These are phyloP conservation scores for sweet orange (Citrus sinensis) DNA, from an alignment of 345 rosid genomes.

Conservation along the genomic window DNA sequence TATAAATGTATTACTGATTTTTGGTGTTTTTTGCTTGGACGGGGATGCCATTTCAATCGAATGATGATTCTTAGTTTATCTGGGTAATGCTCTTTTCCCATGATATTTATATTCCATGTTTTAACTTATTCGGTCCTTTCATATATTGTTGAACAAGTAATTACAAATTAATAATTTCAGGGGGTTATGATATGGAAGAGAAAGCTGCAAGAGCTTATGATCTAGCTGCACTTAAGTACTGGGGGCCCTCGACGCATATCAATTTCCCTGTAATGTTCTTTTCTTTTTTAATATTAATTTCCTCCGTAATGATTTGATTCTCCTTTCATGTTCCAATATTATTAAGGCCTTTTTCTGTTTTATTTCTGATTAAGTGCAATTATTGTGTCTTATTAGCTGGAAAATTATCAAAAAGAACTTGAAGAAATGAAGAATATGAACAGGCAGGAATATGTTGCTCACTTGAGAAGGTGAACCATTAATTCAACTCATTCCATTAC, in stretches of 20 bases:
- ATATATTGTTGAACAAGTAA: conserved; percentile 7
- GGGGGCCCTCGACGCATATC: conserved; percentile 94
- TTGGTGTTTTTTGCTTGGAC: conserved; percentile 23
- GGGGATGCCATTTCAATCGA: conserved; percentile 26
- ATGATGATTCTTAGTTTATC: conserved; percentile 65
- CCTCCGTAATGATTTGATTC: conserved; percentile 46
- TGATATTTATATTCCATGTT: conserved; percentile 2
- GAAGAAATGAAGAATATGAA: conserved; percentile 86
- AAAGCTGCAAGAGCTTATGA: conserved; percentile 98
- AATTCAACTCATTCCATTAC: neutral
- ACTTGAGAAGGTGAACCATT: conserved; percentile 62
- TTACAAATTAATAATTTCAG: conserved; percentile 43
- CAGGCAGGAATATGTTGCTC: conserved; percentile 94
- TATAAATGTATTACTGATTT: conserved; percentile 21
- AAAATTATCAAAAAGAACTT: conserved; percentile 69
- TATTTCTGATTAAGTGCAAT: conserved; percentile 12
- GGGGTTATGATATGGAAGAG: conserved; percentile 99
- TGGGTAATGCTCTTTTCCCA: conserved; percentile 54
- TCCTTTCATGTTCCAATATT: conserved; percentile 7
- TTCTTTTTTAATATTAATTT: conserved; percentile 46
- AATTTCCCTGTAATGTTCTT: conserved; percentile 69
- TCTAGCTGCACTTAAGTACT: conserved; percentile 96
- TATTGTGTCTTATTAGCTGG: conserved; percentile 41
- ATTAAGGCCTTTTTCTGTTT: conserved; percentile 9
- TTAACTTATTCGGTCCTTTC: neutral